Evolutionary conservation across 2,329 filamentous ascomycete species (phyloP).

Genomic region (Fusarium sp.): DNA sequence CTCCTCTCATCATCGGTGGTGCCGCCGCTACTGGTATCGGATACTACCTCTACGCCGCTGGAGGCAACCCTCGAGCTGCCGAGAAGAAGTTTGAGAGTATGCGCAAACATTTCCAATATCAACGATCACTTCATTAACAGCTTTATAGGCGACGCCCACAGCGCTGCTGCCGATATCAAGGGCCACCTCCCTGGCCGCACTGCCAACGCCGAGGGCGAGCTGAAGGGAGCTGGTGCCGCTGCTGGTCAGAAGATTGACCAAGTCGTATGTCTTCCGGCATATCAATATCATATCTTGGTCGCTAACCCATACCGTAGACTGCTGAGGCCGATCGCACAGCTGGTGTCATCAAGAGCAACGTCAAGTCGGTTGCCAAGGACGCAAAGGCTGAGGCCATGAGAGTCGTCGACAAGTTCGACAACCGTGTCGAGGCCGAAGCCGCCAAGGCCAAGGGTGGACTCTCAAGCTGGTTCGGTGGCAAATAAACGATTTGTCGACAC

Average conservation of each 20-base stretch:
- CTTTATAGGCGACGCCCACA: constrained; percentile 77
- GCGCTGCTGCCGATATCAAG: constrained; percentile 73
- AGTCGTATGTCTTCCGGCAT: constrained; percentile 66
- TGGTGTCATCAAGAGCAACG: constrained; percentile 69
- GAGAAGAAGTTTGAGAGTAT: constrained; percentile 87
- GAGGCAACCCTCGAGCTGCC: constrained; percentile 83
- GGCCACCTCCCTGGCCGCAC: constrained; percentile 71
- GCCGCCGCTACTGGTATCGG: constrained; percentile 75
- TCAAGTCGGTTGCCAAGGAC: constrained; percentile 70
- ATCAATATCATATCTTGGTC: not conserved
- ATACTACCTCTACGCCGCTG: constrained; percentile 92
- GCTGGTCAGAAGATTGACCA: constrained; percentile 75
- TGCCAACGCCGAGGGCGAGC: constrained; percentile 71
- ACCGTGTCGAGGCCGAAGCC: constrained; percentile 81
- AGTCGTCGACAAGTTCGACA: constrained; percentile 85
- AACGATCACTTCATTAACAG: constrained; percentile 26
- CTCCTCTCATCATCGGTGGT: constrained; percentile 66
- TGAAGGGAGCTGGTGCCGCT: constrained; percentile 59
- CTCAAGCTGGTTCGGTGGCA: constrained; percentile 82
- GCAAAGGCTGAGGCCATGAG: constrained; percentile 72
- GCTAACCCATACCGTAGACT: constrained; percentile 40
- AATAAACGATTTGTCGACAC: constrained; percentile 37
- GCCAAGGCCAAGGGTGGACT: constrained; percentile 85
- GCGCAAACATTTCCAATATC: constrained; percentile 42
- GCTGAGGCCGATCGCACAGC: constrained; percentile 73